Evolutionary conservation across 2,329 filamentous ascomycete genomes (phyloP).

Genomic region (Chrysoporthe cubensis): DNA sequence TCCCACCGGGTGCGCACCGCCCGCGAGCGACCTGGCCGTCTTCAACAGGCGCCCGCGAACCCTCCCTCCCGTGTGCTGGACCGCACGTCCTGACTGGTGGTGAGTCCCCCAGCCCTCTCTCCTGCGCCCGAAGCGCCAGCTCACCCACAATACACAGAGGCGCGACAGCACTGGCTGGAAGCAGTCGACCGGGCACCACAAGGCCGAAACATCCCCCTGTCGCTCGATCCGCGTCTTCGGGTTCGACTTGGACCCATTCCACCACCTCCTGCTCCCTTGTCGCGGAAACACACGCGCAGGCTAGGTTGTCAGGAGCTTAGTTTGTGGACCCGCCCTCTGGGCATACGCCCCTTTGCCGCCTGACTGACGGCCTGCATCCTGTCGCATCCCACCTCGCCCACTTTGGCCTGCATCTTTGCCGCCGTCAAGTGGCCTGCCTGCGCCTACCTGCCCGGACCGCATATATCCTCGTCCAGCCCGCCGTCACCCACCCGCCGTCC

Average conservation of each 20-base stretch:
- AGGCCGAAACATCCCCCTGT: constrained; percentile 30
- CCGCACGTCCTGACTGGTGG: constrained; percentile 15
- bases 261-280: constrained; percentile 29
- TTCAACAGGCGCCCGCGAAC: constrained; percentile 7
- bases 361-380: constrained; percentile 19
- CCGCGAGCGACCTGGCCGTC: too few species aligned
- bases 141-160: constrained; percentile 28
- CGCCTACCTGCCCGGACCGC: constrained; percentile 30
- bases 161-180: constrained; percentile 33
- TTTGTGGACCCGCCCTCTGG: constrained; percentile 13
- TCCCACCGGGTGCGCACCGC: too few species aligned
- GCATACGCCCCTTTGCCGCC: constrained; percentile 25
- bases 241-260: constrained; percentile 31
- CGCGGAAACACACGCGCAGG: constrained; percentile 20
- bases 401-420: constrained; percentile 29
- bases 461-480: constrained; percentile 39
- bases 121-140: constrained; percentile 22
- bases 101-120: constrained; percentile 13
- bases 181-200: constrained; percentile 27
- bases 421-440: constrained; percentile 29
- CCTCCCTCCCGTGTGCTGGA: constrained; percentile 13
- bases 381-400: constrained; percentile 17
- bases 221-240: constrained; percentile 34
- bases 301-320: constrained; percentile 20
- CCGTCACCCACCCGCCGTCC: constrained; percentile 31